Percentiles rank a stretch among this genome's conserved stretches.
Conservation (phyloP, 306 rosid species). For the Vicia sativa region DNA sequence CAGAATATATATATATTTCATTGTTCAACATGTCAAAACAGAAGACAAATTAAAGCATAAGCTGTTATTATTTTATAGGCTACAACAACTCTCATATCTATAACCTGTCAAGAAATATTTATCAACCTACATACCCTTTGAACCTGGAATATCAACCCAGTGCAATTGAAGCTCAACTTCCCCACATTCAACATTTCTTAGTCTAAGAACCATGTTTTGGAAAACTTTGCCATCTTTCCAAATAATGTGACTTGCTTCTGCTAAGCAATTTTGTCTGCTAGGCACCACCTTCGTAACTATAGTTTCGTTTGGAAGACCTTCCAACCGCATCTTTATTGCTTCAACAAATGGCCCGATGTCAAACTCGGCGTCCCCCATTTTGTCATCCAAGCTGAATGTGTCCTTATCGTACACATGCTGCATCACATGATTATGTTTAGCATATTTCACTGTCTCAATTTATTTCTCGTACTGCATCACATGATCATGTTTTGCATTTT, state of each 20-base stretch:
- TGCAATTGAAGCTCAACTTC: constrained; percentile 73
- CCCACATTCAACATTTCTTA: constrained; percentile 76
- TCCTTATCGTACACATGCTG: constrained; percentile 84
- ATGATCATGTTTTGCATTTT: too few species aligned
- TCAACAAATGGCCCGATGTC: constrained; percentile 50
- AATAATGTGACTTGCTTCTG: constrained; percentile 70
- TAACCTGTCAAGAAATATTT: neutral
- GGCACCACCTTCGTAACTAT: constrained; percentile 59
- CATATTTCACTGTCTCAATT: neutral
- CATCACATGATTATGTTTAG: constrained; percentile 15
- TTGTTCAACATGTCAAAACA: neutral
- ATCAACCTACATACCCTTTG: constrained; percentile 50
- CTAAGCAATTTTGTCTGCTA: constrained; percentile 61
- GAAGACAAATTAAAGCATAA: neutral
- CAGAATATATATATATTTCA: neutral
- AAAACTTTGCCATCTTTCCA: constrained; percentile 55
- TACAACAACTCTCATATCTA: constrained; percentile 14
- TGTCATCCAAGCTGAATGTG: constrained; percentile 68
- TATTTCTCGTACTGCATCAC: neutral
- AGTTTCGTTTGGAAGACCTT: constrained; percentile 53
- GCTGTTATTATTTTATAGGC: neutral
- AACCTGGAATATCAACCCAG: constrained; percentile 77
- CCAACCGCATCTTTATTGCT: constrained; percentile 48
- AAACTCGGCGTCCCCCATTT: constrained; percentile 89
- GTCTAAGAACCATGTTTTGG: constrained; percentile 70